Percentiles rank a stretch among this genome's conserved stretches.
phyloP scores from a whole-genome alignment of 148 eudicot genomes.

The Amaranthus cruentus region DNA sequence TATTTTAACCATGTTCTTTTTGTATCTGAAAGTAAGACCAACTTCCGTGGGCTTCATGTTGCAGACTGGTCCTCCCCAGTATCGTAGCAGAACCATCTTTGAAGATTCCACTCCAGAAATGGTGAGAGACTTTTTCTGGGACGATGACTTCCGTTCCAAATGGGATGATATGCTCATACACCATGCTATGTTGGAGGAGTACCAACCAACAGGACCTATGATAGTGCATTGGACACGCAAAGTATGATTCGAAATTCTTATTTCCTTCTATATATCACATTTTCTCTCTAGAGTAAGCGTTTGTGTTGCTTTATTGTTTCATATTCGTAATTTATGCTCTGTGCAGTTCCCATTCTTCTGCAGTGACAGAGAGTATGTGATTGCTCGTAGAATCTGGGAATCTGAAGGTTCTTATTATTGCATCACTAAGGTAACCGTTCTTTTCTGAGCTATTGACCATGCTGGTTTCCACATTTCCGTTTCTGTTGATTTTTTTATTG shows the following conservation, averaged over 20 bases:
- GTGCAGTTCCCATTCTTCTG: constrained; percentile 12
- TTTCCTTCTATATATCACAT: not conserved
- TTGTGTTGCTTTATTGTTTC: not conserved
- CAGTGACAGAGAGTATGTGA: constrained; percentile 11
- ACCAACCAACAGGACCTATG: not conserved
- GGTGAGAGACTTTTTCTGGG: constrained; percentile 17
- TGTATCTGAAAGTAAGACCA: not conserved
- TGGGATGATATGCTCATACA: constrained; percentile 15
- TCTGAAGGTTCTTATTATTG: constrained; percentile 11
- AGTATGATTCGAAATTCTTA: not conserved
- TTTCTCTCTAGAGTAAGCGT: not conserved
- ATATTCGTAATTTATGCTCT: constrained; percentile 2
- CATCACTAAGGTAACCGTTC: constrained; percentile 4
- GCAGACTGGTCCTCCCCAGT: constrained; percentile 12
- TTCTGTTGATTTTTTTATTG: not conserved
- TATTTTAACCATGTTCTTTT: not conserved
- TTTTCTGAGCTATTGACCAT: not conserved
- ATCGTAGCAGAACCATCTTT: constrained; percentile 12
- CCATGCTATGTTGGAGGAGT: constrained; percentile 1
- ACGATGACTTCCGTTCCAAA: constrained; percentile 4
- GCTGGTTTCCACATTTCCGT: not conserved
- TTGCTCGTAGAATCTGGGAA: constrained; percentile 11
- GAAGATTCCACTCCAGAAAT: constrained; percentile 13
- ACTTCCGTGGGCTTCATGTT: not conserved
- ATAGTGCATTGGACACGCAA: constrained; percentile 11